These are phyloP conservation scores for Leptographium galeiforme DNA, from an alignment of 2,329 filamentous ascomycete genomes.

Conservation along the genomic window DNA sequence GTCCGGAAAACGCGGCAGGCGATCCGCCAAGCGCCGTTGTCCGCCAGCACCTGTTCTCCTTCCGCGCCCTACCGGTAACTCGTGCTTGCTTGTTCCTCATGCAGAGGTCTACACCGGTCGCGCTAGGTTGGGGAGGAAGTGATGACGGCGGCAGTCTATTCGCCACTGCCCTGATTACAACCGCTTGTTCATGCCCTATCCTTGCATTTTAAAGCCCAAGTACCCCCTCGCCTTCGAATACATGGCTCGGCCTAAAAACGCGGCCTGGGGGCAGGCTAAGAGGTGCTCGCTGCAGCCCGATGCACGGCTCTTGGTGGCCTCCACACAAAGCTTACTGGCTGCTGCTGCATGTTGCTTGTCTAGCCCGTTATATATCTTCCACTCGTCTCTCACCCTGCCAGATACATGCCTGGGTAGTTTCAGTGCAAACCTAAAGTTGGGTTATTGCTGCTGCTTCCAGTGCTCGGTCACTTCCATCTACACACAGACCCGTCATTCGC, in stretches of 20 bases:
- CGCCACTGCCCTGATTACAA: background rate
- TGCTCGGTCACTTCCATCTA: background rate
- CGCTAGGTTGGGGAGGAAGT: background rate
- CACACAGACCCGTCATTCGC: background rate
- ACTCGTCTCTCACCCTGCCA: background rate
- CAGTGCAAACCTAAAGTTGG: background rate
- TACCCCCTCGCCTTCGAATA: background rate
- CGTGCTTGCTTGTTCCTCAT: background rate
- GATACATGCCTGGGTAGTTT: background rate
- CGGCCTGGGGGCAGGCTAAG: background rate
- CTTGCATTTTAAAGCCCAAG: background rate
- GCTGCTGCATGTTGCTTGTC: background rate
- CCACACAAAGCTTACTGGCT: background rate
- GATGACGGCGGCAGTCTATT: background rate
- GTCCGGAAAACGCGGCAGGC: background rate
- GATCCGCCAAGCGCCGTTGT: background rate
- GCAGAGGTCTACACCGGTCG: background rate
- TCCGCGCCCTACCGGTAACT: background rate
- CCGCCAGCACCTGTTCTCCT: background rate
- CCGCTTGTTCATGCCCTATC: background rate
- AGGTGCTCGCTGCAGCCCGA: background rate
- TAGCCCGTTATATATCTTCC: background rate
- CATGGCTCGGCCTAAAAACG: background rate
- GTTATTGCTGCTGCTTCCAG: background rate
- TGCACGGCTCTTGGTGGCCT: background rate